Evolutionary conservation across 768 basidiomycete genomes (phyloP).

Genomic region (Albatrellus ellisii): DNA sequence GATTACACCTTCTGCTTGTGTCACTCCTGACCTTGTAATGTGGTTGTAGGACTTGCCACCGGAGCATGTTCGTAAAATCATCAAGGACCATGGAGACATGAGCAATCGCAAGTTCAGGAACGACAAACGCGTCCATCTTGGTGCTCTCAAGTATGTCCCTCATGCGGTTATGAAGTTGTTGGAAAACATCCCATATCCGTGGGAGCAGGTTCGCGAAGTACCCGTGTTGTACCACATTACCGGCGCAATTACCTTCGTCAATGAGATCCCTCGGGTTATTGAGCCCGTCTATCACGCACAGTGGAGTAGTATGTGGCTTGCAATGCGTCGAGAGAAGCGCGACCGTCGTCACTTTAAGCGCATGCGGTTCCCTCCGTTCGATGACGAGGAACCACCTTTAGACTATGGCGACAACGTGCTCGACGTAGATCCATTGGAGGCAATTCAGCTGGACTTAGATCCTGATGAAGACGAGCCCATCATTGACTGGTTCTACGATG

Average conservation of each 20-base stretch:
- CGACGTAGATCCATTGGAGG: constrained; percentile 95
- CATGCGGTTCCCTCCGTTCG: constrained; percentile 98
- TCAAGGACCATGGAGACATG: constrained; percentile 99
- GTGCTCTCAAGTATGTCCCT: constrained; percentile 95
- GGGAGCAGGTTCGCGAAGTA: constrained; percentile 99
- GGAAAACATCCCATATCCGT: constrained; percentile 95
- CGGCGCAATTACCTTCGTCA: constrained; percentile 98
- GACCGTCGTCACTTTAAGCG: constrained; percentile 99
- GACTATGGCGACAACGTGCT: constrained; percentile 99
- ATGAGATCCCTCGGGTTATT: constrained; percentile 92
- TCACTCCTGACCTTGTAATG: constrained; percentile 12
- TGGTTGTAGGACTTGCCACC: constrained; percentile 73
- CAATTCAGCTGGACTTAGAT: constrained; percentile 94
- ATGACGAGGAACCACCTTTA: constrained; percentile 97
- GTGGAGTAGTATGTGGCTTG: constrained; percentile 99
- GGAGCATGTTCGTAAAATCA: constrained; percentile 98
- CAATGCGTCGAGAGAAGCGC: constrained; percentile 97
- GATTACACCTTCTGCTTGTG: not conserved
- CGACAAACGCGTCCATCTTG: constrained; percentile 98
- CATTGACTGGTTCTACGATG: constrained; percentile 97
- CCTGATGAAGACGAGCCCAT: constrained; percentile 85
- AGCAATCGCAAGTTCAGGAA: constrained; percentile 98
- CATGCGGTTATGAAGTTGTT: constrained; percentile 99
- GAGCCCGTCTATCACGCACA: constrained; percentile 98
- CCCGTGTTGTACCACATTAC: constrained; percentile 98